Evolutionary conservation across 2,329 filamentous ascomycete species (phyloP).

Genomic region (Neofusicoccum cordaticola): DNA sequence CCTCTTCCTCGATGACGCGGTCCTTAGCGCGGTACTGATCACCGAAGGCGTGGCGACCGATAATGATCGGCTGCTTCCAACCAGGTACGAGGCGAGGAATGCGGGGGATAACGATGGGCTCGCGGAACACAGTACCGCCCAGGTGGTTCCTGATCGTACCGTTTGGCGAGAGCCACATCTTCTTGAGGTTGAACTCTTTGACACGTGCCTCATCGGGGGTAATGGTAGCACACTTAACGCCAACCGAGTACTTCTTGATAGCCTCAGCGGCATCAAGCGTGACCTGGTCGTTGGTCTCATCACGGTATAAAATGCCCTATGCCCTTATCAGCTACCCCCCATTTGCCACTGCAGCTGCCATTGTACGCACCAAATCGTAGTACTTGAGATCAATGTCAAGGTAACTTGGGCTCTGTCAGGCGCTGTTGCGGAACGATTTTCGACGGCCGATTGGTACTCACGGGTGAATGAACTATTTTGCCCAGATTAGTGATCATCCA

Average conservation of each 20-base stretch:
- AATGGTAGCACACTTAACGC: constrained; percentile 99
- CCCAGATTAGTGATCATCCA: not conserved
- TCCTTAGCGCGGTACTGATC: constrained; percentile 99
- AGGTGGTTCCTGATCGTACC: constrained; percentile 73
- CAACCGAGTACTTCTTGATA: constrained; percentile 98
- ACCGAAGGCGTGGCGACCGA: constrained; percentile 96
- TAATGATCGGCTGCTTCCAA: constrained; percentile 99
- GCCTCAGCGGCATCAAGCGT: constrained; percentile 93
- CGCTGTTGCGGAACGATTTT: not conserved
- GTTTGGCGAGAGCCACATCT: constrained; percentile 99
- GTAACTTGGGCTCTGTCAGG: constrained; percentile 51
- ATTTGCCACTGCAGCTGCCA: not conserved
- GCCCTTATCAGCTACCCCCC: constrained; percentile 16
- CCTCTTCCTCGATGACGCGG: constrained; percentile 74
- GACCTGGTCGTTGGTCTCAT: constrained; percentile 94
- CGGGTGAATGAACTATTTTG: constrained; percentile 74
- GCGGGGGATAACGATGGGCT: constrained; percentile 92
- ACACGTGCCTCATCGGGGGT: constrained; percentile 96
- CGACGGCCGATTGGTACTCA: constrained; percentile 27
- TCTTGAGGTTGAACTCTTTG: constrained; percentile 97
- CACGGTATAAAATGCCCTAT: constrained; percentile 83
- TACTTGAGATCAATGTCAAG: constrained; percentile 98
- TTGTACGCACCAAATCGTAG: constrained; percentile 67
- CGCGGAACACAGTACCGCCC: constrained; percentile 97
- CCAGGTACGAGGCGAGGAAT: constrained; percentile 92